Conservation (phyloP, 2,329 filamentous ascomycete genomes). For the Geosmithia putterillii region DNA sequence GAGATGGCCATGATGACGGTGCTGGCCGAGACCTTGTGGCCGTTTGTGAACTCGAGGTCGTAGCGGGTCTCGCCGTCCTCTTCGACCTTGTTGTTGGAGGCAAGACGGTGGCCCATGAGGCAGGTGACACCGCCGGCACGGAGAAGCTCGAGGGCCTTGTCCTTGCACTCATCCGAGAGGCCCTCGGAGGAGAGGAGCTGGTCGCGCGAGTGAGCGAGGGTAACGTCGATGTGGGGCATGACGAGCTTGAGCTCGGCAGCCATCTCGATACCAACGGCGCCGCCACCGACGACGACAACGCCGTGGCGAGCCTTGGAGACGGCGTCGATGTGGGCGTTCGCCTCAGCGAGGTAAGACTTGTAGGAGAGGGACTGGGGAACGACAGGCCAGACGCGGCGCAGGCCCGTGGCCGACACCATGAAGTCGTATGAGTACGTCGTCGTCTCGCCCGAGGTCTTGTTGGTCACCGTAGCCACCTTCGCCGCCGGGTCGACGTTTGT, state of each 20-base stretch:
- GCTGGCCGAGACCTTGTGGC: conserved; percentile 45
- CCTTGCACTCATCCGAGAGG: conserved; percentile 57
- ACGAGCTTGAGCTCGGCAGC: conserved; percentile 63
- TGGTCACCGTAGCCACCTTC: conserved; percentile 46
- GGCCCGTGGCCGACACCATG: conserved; percentile 59
- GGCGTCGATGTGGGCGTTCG: conserved; percentile 43
- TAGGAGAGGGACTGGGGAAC: conserved; percentile 54
- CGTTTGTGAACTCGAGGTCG: conserved; percentile 47
- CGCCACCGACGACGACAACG: conserved; percentile 62
- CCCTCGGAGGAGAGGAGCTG: conserved; percentile 62
- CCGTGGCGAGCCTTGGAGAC: conserved; percentile 39
- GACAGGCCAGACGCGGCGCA: conserved; percentile 58
- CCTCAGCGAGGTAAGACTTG: conserved; percentile 52
- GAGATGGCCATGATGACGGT: conserved; percentile 60
- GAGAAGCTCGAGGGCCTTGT: conserved; percentile 44
- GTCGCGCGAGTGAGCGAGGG: conserved; percentile 59
- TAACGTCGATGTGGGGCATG: conserved; percentile 53
- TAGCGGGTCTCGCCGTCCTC: conserved; percentile 27
- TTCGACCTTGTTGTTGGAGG: conserved; percentile 30
- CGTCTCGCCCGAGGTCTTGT: conserved; percentile 28
- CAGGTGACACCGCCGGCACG: conserved; percentile 52
- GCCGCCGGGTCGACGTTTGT: conserved; percentile 42
- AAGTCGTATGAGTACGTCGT: conserved; percentile 54
- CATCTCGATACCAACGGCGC: conserved; percentile 74
- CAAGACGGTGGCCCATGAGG: conserved; percentile 47